phyloP scores from a whole-genome alignment of 768 basidiomycete genomes.

The Crassisporium funariophilum region DNA sequence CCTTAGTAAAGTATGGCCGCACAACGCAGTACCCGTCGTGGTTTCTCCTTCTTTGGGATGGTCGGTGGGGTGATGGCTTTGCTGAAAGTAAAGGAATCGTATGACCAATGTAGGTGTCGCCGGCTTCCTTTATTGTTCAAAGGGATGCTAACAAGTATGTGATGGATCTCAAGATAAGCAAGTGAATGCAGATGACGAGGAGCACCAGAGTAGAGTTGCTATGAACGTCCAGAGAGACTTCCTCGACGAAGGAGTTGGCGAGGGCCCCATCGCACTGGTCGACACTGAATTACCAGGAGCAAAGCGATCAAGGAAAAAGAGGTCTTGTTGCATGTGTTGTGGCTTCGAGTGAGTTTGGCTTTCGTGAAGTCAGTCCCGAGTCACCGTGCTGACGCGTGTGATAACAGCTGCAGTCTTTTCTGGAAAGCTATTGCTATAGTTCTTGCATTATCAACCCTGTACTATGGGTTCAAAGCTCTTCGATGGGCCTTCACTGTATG shows the following conservation, averaged over 20 bases:
- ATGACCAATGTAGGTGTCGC: slow-evolving; percentile 48
- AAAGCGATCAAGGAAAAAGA: slow-evolving; percentile 33
- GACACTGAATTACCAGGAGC: slow-evolving; percentile 31
- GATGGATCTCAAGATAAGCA: slow-evolving; percentile 40
- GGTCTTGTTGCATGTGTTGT: slow-evolving; percentile 52
- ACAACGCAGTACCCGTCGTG: slow-evolving; percentile 9
- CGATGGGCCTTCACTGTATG: slow-evolving; percentile 51
- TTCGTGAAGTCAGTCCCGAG: neutral
- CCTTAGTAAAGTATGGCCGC: slow-evolving; percentile 10
- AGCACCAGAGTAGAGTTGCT: slow-evolving; percentile 37
- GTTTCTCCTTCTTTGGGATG: slow-evolving; percentile 42
- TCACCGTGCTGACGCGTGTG: slow-evolving; percentile 7
- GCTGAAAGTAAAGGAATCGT: slow-evolving; percentile 49
- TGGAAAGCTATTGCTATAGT: slow-evolving; percentile 60
- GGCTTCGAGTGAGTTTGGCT: slow-evolving; percentile 43
- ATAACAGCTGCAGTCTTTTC: slow-evolving; percentile 49
- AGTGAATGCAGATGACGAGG: slow-evolving; percentile 44
- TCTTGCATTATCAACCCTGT: slow-evolving; percentile 39
- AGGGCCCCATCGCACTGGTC: slow-evolving; percentile 34
- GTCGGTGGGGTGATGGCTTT: slow-evolving; percentile 46
- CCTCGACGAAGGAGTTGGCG: slow-evolving; percentile 22
- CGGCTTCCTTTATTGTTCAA: neutral
- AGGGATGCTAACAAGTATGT: neutral
- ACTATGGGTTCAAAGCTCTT: slow-evolving; percentile 45
- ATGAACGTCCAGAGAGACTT: slow-evolving; percentile 24